Conservation (phyloP, 2,329 filamentous ascomycete genomes). For the Alternaria dauci region DNA sequence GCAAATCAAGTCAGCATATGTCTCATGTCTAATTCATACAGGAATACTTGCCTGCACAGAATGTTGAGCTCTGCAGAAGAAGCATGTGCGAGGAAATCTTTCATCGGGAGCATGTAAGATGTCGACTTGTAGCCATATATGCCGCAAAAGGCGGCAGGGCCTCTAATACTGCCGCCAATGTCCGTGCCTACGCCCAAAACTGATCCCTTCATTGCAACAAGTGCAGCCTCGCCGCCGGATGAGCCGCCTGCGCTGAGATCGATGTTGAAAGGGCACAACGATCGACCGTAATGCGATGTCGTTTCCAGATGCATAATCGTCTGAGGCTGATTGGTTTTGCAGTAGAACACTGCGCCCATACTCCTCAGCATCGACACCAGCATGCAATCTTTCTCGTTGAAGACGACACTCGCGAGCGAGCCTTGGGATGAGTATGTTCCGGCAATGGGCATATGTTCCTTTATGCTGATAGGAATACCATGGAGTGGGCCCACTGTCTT, state of each 20-base stretch:
- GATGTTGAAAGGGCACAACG: constrained; percentile 57
- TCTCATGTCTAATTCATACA: neutral
- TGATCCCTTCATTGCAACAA: constrained; percentile 31
- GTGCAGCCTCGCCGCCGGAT: constrained; percentile 44
- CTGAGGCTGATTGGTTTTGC: constrained; percentile 62
- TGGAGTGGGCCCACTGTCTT: constrained; percentile 50
- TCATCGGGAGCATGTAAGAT: constrained; percentile 25
- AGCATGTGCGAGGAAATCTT: constrained; percentile 11
- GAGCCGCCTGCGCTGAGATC: constrained; percentile 58
- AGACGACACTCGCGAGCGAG: constrained; percentile 56
- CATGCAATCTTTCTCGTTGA: constrained; percentile 62
- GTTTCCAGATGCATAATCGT: constrained; percentile 64
- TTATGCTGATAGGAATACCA: constrained; percentile 63
- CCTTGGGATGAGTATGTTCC: constrained; percentile 67
- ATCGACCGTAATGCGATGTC: constrained; percentile 59
- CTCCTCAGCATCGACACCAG: constrained; percentile 62
- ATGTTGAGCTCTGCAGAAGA: constrained; percentile 30
- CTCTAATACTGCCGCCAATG: constrained; percentile 36
- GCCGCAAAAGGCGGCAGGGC: constrained; percentile 33
- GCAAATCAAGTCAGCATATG: neutral
- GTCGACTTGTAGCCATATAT: constrained; percentile 42
- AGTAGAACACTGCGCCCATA: constrained; percentile 62
- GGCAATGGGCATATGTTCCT: constrained; percentile 58
- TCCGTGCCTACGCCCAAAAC: constrained; percentile 36
- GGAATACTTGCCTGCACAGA: constrained; percentile 5